A percentile compares a stretch with the other conserved stretches of the same genome.
phyloP scores from a whole-genome alignment of 345 rosid species.

The Draba incana region DNA sequence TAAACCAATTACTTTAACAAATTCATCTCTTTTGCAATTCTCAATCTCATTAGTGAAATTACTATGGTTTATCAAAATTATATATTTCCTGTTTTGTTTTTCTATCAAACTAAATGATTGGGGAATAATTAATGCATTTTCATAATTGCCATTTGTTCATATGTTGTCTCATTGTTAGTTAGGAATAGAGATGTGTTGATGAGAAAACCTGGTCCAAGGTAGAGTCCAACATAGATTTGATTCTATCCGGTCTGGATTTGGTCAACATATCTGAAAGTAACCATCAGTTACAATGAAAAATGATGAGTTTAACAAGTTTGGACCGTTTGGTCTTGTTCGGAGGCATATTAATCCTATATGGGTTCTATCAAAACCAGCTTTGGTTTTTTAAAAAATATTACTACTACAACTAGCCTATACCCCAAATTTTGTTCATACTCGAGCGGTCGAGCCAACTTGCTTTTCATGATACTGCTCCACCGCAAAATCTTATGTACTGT shows the following conservation, averaged over 20 bases:
- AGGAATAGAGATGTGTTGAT: not conserved
- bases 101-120: not conserved
- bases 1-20: too few relatives aligned
- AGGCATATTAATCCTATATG: too few relatives aligned
- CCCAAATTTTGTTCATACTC: slow-evolving; percentile 20
- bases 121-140: not conserved
- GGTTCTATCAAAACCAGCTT: too few relatives aligned
- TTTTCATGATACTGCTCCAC: slow-evolving; percentile 24
- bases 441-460: not conserved
- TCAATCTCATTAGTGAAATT: not conserved
- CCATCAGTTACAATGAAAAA: not conserved
- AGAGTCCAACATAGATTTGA: not conserved
- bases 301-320: not conserved
- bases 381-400: not conserved
- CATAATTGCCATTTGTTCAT: not conserved
- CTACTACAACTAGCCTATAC: not conserved
- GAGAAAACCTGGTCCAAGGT: not conserved
- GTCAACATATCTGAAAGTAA: slow-evolving; percentile 1
- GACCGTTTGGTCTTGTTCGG: not conserved
- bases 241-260: not conserved
- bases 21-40: not conserved
- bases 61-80: not conserved
- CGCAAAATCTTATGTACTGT: not conserved
- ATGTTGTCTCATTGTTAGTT: not conserved
- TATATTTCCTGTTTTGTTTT: not conserved